Evolutionary conservation across 768 basidiomycete genomes (phyloP).

Genomic region (Boletus sp.): DNA sequence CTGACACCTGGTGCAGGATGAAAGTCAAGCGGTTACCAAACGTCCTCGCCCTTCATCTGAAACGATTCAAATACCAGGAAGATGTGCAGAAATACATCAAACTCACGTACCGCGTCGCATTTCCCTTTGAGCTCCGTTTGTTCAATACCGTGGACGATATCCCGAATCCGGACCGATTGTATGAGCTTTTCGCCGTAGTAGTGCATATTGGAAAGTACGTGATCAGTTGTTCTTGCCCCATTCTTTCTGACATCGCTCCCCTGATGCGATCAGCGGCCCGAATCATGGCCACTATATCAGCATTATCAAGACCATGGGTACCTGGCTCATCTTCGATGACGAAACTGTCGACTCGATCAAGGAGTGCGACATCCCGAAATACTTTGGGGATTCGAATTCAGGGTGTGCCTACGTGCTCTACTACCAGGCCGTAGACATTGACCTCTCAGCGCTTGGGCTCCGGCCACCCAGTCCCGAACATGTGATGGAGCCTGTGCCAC

Average conservation of each 20-base stretch:
- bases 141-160: conserved; percentile 97
- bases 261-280: conserved; percentile 64
- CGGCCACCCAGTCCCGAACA: conserved; percentile 32
- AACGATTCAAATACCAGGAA: conserved; percentile 99
- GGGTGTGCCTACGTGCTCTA: conserved; percentile 96
- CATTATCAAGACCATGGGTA: conserved; percentile 79
- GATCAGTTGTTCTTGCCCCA: conserved; percentile 11
- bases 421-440: conserved; percentile 91
- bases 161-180: conserved; percentile 86
- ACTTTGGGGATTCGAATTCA: conserved; percentile 86
- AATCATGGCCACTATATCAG: conserved; percentile 98
- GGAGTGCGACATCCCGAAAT: conserved; percentile 87
- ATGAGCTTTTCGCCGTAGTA: conserved; percentile 93
- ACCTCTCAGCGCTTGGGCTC: conserved; percentile 68
- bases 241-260: conserved; percentile 10
- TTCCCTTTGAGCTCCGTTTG: conserved; percentile 89
- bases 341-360: conserved; percentile 85
- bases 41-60: conserved; percentile 91
- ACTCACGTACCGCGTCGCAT: conserved; percentile 93
- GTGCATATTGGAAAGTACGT: conserved; percentile 98
- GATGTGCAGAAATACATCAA: conserved; percentile 89
- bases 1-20: conserved; percentile 59
- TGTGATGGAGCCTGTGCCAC: conserved; percentile 13
- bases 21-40: conserved; percentile 98
- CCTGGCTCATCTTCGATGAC: conserved; percentile 95